Base-by-base conservation (phyloP, 371 early-diverging fungal genomes). In the Rhizopus sp. region DNA sequence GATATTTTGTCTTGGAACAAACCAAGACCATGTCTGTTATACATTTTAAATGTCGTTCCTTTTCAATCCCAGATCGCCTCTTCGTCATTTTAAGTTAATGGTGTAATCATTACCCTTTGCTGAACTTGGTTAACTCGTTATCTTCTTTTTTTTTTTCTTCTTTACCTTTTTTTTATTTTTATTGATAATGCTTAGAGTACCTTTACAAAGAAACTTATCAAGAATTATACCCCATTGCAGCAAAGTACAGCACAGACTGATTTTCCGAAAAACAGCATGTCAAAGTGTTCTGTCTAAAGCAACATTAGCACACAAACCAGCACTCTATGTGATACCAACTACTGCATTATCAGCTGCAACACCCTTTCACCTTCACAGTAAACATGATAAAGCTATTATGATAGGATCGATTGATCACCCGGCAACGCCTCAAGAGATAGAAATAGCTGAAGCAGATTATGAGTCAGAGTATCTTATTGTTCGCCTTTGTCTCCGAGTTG, bases 401-500 rank as follows among this genome's bases (percentile, higher is more conserved):
- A 16, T 62, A 5, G 57, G 57, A 1, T 47, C 57, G 0, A 10
- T 13, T 1, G 16, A 38, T 7, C 17, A 38, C 1, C 63, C 58
- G 15, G 58, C 60, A 5, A 67, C 75, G 41, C 72, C 71, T 17
- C 55, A 63, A 10, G 68, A 75, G 34, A 64, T 66, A 32, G 75
- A 75, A 48, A 35, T 51, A 29, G 59, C 54, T 12, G 44, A 40
- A 23, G 35, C 32, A 7, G 48, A 62, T 4, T 57, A 61, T 7
- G 33, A 35, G 23, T 71, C 71, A 0, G 31, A 42, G 12, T 57
- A 62, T 41, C 15, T 29, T 23, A 32, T 70, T 3, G 53, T 73
- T 7, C 65, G 64, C 12, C 31, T 71, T 2, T 50, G 69, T 30
- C 35, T 63, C 44, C 45, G 57, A 3, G 63, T 82, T 4, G 45